phyloP scores from a whole-genome alignment of 495 filamentous ascomycete genomes.

The Aspergillus nidulans region DNA sequence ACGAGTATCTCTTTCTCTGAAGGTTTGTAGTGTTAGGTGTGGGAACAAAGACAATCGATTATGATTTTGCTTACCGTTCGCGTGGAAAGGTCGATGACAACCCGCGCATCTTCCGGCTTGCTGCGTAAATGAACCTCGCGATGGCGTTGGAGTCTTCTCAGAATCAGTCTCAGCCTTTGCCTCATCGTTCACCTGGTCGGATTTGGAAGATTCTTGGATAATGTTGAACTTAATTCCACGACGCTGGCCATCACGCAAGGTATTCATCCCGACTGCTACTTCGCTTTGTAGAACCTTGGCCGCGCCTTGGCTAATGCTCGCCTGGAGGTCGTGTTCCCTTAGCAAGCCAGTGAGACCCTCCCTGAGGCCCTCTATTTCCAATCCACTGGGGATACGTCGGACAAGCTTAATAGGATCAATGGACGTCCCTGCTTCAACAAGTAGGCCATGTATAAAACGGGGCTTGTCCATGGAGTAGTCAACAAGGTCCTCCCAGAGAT shows the following conservation, averaged over 20 bases:
- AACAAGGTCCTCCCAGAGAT: constrained; percentile 92
- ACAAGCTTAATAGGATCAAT: constrained; percentile 89
- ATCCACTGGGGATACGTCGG: constrained; percentile 80
- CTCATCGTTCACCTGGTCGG: constrained; percentile 1
- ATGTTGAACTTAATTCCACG: constrained; percentile 89
- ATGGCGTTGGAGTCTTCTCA: constrained; percentile 15
- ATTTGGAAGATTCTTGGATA: constrained; percentile 27
- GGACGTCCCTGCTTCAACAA: constrained; percentile 89
- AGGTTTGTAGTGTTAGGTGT: constrained; percentile 4
- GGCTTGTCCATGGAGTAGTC: constrained; percentile 97
- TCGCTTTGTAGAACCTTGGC: constrained; percentile 82
- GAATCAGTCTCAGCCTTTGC: constrained; percentile 15
- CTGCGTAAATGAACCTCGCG: neutral
- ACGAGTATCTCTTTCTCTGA: constrained; percentile 73
- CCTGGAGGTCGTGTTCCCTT: constrained; percentile 89
- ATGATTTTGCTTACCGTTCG: constrained; percentile 38
- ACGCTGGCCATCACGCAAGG: constrained; percentile 67
- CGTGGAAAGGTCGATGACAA: constrained; percentile 55
- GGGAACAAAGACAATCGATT: neutral
- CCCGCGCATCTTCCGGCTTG: constrained; percentile 48
- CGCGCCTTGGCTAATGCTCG: constrained; percentile 83
- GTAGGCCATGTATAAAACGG: constrained; percentile 82
- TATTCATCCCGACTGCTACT: constrained; percentile 76
- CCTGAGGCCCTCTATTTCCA: constrained; percentile 84
- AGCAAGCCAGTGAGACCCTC: constrained; percentile 83